Percentiles rank a stretch among this genome's conserved stretches.
phyloP scores from a whole-genome alignment of 345 rosid species.

The Arabis hirsuta region DNA sequence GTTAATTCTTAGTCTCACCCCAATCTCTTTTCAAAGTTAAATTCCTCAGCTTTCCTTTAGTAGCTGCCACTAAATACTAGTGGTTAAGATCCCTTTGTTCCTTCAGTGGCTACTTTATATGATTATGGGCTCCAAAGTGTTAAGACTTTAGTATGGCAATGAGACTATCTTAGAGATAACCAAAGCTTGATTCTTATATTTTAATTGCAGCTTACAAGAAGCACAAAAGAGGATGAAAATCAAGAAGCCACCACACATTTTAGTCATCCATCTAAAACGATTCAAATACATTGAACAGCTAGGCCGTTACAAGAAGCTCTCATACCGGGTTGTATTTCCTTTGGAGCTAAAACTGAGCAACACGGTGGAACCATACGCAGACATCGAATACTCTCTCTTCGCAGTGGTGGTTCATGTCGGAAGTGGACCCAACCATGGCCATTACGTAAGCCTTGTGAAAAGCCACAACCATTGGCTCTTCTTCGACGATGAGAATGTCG shows the following conservation, averaged over 20 bases:
- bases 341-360: slow-evolving; percentile 95
- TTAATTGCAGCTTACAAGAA: slow-evolving; percentile 74
- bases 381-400: slow-evolving; percentile 87
- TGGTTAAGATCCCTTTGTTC: not conserved
- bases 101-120: not conserved
- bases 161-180: not conserved
- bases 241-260: slow-evolving; percentile 91
- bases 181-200: not conserved
- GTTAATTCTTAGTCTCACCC: slow-evolving; percentile 26
- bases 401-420: slow-evolving; percentile 99
- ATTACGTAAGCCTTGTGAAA: slow-evolving; percentile 96
- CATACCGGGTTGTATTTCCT: slow-evolving; percentile 93
- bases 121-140: not conserved
- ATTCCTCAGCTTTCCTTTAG: not conserved
- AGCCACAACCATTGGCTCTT: slow-evolving; percentile 99
- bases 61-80: not conserved
- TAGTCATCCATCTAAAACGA: slow-evolving; percentile 93
- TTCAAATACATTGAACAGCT: slow-evolving; percentile 97
- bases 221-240: slow-evolving; percentile 99
- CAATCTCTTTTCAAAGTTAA: not conserved
- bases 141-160: not conserved
- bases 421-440: slow-evolving; percentile 97
- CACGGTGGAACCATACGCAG: slow-evolving; percentile 82
- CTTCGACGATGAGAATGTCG: slow-evolving; percentile 96
- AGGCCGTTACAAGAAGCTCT: slow-evolving; percentile 92